Conservation (phyloP, 306 rosid species). For the Trifolium subterraneum region DNA sequence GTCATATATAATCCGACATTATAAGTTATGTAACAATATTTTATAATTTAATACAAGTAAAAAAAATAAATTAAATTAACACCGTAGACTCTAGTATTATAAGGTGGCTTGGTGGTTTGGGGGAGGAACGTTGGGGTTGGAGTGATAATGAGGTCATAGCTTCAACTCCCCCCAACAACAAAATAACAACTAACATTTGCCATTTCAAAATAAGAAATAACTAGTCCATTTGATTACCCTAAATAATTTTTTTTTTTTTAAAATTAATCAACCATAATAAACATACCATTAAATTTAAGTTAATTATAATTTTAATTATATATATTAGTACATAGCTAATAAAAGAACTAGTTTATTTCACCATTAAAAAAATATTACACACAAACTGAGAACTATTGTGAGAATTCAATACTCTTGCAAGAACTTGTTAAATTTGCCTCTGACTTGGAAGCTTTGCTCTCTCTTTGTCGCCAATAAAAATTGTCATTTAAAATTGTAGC, state of each 20-base stretch:
- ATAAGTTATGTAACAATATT: background rate
- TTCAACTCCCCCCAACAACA: too few relatives aligned
- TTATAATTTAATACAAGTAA: background rate
- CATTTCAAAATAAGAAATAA: too few relatives aligned
- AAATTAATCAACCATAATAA: conserved; percentile 3
- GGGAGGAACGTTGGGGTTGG: too few relatives aligned
- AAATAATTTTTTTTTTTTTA: background rate
- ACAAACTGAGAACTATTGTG: background rate
- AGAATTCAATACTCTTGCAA: conserved; percentile 8
- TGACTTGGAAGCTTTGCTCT: background rate
- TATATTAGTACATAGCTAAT: background rate
- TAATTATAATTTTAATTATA: background rate
- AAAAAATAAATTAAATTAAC: background rate
- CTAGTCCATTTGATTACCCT: background rate
- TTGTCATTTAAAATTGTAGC: too few relatives aligned
- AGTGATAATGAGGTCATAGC: too few relatives aligned
- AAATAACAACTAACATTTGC: too few relatives aligned
- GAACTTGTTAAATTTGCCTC: background rate
- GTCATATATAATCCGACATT: background rate
- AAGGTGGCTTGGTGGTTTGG: too few relatives aligned
- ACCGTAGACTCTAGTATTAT: too few relatives aligned
- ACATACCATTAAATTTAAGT: background rate
- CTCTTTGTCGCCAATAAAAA: background rate
- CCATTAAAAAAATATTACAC: background rate
- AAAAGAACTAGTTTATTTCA: conserved; percentile 7